Conservation (phyloP, 2,329 filamentous ascomycete species). For the Exophiala phaeomuriformis region DNA sequence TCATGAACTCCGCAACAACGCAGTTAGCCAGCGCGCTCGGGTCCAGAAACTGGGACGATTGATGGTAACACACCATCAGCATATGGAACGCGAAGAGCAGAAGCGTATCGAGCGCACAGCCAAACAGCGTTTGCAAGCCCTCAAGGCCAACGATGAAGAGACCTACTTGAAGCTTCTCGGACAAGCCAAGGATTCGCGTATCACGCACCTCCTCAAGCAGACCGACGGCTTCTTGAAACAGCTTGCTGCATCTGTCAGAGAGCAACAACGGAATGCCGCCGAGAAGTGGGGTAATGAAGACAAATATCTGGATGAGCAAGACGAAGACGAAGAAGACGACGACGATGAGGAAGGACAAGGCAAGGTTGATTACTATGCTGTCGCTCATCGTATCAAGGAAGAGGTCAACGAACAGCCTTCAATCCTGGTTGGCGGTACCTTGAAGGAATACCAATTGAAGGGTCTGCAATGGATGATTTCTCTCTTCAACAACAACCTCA, state of each 20-base stretch:
- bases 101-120: constrained; percentile 95
- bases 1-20: constrained; percentile 64
- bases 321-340: constrained; percentile 59
- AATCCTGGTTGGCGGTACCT: constrained; percentile 80
- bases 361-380: constrained; percentile 98
- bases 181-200: constrained; percentile 98
- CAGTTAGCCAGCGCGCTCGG: constrained; percentile 61
- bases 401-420: constrained; percentile 74
- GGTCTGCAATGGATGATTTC: constrained; percentile 99
- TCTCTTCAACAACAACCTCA: constrained; percentile 98
- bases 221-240: constrained; percentile 97
- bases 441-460: constrained; percentile 98
- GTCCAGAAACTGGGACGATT: constrained; percentile 78
- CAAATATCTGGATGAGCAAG: constrained; percentile 44
- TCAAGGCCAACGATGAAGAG: constrained; percentile 98
- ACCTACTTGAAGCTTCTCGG: constrained; percentile 96
- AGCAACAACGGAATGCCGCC: constrained; percentile 77
- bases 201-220: constrained; percentile 91
- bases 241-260: constrained; percentile 87
- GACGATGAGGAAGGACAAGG: constrained; percentile 61
- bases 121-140: constrained; percentile 96
- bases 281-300: constrained; percentile 66
- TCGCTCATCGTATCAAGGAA: constrained; percentile 92
- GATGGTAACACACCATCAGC: constrained; percentile 84
- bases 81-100: constrained; percentile 98